Percentiles rank a stretch among this genome's conserved stretches.
phyloP scores from a whole-genome alignment of 225 moss, liverwort and hornwort species.

The Antitrichia curtipendula region DNA sequence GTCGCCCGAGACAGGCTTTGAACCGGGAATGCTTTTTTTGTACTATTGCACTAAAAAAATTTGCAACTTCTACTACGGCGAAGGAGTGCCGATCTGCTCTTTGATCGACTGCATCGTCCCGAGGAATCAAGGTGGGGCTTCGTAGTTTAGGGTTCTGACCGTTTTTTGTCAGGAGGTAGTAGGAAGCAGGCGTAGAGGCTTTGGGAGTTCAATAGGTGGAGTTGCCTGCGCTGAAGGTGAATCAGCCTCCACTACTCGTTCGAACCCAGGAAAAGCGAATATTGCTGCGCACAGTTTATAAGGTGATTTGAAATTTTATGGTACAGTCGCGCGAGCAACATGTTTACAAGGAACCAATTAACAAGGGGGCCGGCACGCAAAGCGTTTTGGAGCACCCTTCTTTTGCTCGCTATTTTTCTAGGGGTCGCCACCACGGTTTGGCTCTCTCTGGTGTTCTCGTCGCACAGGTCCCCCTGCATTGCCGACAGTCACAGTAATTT shows the following conservation, averaged over 20 bases:
- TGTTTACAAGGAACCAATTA: conserved; percentile 13
- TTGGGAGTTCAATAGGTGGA: not conserved
- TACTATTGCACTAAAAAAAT: not conserved
- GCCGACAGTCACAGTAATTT: conserved; percentile 2
- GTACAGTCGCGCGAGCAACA: not conserved
- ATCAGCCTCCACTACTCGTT: not conserved
- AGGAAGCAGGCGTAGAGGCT: not conserved
- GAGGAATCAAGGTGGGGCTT: not conserved
- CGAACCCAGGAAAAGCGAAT: not conserved
- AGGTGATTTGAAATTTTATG: not conserved
- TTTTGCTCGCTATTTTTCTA: not conserved
- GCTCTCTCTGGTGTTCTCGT: conserved; percentile 34
- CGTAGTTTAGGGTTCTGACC: not conserved
- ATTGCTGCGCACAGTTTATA: not conserved
- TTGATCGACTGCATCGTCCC: not conserved
- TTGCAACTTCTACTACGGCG: not conserved
- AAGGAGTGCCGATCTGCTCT: not conserved
- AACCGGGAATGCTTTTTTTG: not conserved
- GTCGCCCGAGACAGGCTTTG: not conserved
- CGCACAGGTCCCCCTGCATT: conserved; percentile 41
- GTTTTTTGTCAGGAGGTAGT: not conserved
- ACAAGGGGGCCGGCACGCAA: conserved; percentile 2
- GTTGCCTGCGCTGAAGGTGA: not conserved
- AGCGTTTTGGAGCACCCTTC: conserved; percentile 13
- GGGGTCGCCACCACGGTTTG: conserved; percentile 24